phyloP scores from a whole-genome alignment of 306 rosid species.

The Rosa chinensis region DNA sequence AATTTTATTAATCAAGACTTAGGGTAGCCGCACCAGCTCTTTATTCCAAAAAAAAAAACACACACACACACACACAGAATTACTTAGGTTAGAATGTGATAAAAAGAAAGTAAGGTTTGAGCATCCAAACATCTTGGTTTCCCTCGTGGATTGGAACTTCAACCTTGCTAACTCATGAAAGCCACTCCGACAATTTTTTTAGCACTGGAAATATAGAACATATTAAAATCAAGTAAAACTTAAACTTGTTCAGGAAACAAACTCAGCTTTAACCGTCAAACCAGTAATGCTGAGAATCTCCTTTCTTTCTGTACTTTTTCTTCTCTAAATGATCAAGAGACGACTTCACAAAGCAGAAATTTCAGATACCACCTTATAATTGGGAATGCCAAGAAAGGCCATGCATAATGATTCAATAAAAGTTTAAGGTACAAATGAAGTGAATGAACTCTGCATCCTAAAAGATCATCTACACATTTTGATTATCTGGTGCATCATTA shows the following conservation, averaged over 20 bases:
- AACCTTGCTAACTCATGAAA: too few relatives aligned
- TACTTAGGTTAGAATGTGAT: too few relatives aligned
- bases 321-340: background rate
- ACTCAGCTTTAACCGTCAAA: background rate
- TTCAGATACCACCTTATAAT: background rate
- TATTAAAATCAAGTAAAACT: background rate
- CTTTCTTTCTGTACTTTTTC: background rate
- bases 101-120: too few relatives aligned
- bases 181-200: too few relatives aligned
- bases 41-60: too few relatives aligned
- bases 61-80: too few relatives aligned
- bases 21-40: too few relatives aligned
- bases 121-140: too few relatives aligned
- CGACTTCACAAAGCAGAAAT: background rate
- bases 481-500: conserved; percentile 14
- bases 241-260: background rate
- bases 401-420: background rate
- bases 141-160: too few relatives aligned
- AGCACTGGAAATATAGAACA: too few relatives aligned
- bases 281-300: background rate
- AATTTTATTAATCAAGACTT: too few relatives aligned
- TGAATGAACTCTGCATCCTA: background rate
- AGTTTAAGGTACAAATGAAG: background rate
- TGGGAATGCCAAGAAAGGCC: background rate
- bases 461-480: background rate